Percentiles rank a stretch among this genome's conserved stretches.
These are phyloP conservation scores for Cornus controversa DNA, from an alignment of 148 eudicot species.

Conservation along the genomic window DNA sequence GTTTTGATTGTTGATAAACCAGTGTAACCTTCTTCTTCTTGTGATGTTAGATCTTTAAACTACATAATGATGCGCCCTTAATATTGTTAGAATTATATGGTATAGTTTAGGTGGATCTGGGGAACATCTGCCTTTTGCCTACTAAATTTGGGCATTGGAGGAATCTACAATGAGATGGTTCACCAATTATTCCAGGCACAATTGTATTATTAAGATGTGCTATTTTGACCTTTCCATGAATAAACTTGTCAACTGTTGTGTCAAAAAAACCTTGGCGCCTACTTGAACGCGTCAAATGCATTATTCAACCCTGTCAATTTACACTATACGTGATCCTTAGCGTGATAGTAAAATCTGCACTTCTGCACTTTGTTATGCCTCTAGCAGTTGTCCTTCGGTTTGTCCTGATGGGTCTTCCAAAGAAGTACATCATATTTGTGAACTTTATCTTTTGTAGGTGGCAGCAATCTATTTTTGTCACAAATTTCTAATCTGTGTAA, in stretches of 20 bases:
- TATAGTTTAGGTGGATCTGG: not conserved
- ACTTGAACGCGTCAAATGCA: not conserved
- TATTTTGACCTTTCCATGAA: not conserved
- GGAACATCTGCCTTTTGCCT: slow-evolving; percentile 3
- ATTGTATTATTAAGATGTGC: not conserved
- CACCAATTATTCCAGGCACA: not conserved
- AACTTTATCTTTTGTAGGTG: not conserved
- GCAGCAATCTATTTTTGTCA: slow-evolving; percentile 9
- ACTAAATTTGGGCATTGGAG: not conserved
- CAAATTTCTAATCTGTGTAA: not conserved
- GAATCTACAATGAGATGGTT: not conserved
- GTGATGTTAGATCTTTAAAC: not conserved
- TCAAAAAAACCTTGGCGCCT: slow-evolving; percentile 5
- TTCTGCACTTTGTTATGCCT: not conserved
- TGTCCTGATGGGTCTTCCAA: not conserved
- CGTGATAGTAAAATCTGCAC: not conserved
- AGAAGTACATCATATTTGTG: not conserved
- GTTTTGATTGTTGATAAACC: not conserved
- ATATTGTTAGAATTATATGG: not conserved
- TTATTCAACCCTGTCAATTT: not conserved
- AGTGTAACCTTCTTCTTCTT: not conserved
- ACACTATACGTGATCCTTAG: not conserved
- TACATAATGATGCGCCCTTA: not conserved
- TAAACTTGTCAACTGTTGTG: not conserved
- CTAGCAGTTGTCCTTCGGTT: not conserved